Conservation (phyloP, 805 yeast genomes). For the Candida odintsovae region DNA sequence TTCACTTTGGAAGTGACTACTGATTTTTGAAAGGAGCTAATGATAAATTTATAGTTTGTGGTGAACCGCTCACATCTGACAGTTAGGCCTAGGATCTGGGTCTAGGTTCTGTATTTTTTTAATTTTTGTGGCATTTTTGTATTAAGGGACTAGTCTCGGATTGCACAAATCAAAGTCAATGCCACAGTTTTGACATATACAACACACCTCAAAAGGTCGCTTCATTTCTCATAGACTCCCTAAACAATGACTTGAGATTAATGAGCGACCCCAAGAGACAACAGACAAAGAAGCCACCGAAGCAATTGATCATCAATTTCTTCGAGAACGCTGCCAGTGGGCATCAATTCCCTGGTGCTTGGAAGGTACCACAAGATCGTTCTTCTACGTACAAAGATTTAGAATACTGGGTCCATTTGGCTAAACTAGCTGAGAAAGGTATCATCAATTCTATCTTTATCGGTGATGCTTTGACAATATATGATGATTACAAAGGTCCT, state of each 20-base stretch:
- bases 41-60: neutral
- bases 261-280: slow-evolving; percentile 1
- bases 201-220: neutral
- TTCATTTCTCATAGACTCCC: neutral
- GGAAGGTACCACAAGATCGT: slow-evolving; percentile 6
- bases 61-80: neutral
- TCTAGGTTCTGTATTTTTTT: neutral
- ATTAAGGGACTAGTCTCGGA: neutral
- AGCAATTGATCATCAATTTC: slow-evolving; percentile 6
- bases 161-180: neutral
- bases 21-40: neutral
- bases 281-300: slow-evolving; percentile 1
- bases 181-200: neutral
- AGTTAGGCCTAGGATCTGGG: neutral
- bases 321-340: slow-evolving; percentile 14
- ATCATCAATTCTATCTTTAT: slow-evolving; percentile 2
- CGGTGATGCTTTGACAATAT: slow-evolving; percentile 20
- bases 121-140: no score
- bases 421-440: slow-evolving; percentile 1
- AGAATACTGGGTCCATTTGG: slow-evolving; percentile 1
- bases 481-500: slow-evolving; percentile 32
- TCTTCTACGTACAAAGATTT: slow-evolving; percentile 8
- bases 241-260: neutral
- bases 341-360: slow-evolving; percentile 11
- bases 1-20: neutral